Conservation (phyloP, 306 rosid genomes). For the Myrica gale region DNA sequence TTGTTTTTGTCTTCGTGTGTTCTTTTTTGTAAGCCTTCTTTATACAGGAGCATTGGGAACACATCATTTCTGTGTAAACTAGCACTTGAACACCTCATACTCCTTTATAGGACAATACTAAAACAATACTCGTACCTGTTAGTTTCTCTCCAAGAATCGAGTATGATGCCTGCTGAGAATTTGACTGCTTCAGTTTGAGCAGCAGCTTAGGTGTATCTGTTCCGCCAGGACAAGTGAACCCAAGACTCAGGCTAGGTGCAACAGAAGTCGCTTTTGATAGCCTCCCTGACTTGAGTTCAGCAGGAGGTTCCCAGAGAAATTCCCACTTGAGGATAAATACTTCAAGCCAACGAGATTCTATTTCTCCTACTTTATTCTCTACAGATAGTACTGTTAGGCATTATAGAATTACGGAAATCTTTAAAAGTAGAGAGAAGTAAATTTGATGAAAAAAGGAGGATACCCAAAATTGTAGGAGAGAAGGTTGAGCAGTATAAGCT, state of each 20-base stretch:
- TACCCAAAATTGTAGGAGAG: too few species aligned
- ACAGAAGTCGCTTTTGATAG: constrained; percentile 46
- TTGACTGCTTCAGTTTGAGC: constrained; percentile 50
- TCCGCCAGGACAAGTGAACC: constrained; percentile 52
- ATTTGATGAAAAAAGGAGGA: too few species aligned
- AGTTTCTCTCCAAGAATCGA: constrained; percentile 85
- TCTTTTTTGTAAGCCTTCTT: neutral
- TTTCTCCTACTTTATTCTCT: constrained; percentile 41
- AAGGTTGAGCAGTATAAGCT: too few species aligned
- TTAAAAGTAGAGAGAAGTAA: too few species aligned
- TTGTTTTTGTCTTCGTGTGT: neutral
- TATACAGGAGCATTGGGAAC: neutral
- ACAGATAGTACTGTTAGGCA: constrained; percentile 54
- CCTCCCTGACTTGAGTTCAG: constrained; percentile 47
- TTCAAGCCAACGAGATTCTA: constrained; percentile 53
- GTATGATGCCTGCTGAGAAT: constrained; percentile 70
- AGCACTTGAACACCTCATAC: neutral
- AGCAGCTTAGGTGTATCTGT: constrained; percentile 45
- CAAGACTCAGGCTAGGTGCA: constrained; percentile 48
- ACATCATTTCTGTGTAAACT: neutral
- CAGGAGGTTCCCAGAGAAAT: constrained; percentile 61
- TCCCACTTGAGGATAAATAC: constrained; percentile 65
- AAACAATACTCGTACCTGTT: constrained; percentile 47
- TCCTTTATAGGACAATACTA: neutral
- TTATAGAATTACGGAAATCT: constrained; percentile 48